Conservation (phyloP, 1,284 basidiomycete species). For the Meira miltonrushii region DNA sequence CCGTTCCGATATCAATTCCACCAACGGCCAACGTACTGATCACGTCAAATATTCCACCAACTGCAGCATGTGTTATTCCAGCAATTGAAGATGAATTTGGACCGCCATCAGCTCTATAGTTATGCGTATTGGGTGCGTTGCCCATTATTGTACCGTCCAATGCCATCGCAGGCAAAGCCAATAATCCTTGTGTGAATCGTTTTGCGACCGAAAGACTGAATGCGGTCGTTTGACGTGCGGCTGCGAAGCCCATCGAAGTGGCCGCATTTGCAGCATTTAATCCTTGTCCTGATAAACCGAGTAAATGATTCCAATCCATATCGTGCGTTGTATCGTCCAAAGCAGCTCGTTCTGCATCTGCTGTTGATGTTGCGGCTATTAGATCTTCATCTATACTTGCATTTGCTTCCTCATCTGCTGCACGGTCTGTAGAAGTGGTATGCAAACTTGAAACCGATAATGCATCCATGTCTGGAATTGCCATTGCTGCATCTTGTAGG, state of each 20-base stretch:
- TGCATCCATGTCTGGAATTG: constrained; percentile 33
- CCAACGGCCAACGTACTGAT: constrained; percentile 37
- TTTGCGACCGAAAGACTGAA: constrained; percentile 38
- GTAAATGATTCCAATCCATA: constrained; percentile 25
- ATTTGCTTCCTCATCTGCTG: background rate
- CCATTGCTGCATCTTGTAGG: constrained; percentile 31
- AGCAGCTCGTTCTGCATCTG: constrained; percentile 11
- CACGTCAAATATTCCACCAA: constrained; percentile 38
- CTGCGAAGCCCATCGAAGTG: constrained; percentile 34
- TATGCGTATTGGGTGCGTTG: constrained; percentile 16
- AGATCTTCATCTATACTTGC: background rate
- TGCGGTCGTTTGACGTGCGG: constrained; percentile 30
- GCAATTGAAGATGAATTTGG: constrained; percentile 22
- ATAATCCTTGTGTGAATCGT: constrained; percentile 34
- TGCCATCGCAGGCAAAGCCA: constrained; percentile 31
- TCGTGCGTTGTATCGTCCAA: constrained; percentile 2
- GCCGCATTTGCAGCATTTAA: constrained; percentile 34
- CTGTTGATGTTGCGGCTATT: too few species aligned
- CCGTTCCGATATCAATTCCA: constrained; percentile 39
- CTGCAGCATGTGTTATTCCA: constrained; percentile 26
- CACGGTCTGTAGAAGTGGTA: background rate
- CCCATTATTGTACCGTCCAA: constrained; percentile 34
- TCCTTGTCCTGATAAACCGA: constrained; percentile 25
- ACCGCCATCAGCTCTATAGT: background rate
- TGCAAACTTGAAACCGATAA: constrained; percentile 11